Evolutionary conservation across 139 green algal genomes (phyloP).

Genomic region (Raphidocelis subcapitata): DNA sequence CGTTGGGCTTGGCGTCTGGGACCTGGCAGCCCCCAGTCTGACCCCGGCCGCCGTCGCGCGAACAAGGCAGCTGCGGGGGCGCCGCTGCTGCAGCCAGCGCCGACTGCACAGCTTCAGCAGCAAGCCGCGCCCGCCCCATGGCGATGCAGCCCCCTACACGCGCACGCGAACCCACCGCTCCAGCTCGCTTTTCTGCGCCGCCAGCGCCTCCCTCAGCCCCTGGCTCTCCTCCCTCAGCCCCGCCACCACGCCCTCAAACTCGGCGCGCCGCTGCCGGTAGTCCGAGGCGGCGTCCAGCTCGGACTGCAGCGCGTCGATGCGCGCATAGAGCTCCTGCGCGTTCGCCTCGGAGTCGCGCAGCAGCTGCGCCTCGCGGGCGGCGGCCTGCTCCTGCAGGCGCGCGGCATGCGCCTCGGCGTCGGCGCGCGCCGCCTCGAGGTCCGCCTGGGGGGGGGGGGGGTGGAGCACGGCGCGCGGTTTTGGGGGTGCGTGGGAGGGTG

Average conservation of each 20-base stretch:
- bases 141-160: neutral
- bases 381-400: slow-evolving; percentile 29
- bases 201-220: slow-evolving; percentile 52
- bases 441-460: neutral
- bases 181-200: slow-evolving; percentile 51
- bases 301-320: slow-evolving; percentile 22
- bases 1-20: too few species aligned
- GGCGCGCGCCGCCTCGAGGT: too few species aligned
- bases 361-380: slow-evolving; percentile 21
- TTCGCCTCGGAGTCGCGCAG: slow-evolving; percentile 22
- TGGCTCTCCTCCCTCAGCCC: slow-evolving; percentile 64
- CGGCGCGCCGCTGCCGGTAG: slow-evolving; percentile 46
- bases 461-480: neutral
- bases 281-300: slow-evolving; percentile 38
- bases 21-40: too few species aligned
- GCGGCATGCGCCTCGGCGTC: neutral
- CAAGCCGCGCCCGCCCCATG: too few species aligned
- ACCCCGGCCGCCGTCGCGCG: too few species aligned
- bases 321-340: slow-evolving; percentile 10
- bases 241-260: slow-evolving; percentile 58
- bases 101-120: too few species aligned
- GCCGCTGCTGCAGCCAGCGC: too few species aligned
- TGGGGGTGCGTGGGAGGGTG: neutral
- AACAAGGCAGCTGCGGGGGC: too few species aligned
- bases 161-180: slow-evolving; percentile 33